Evolutionary conservation across 2,329 filamentous ascomycete species (phyloP), one percentile per base, ranked within the genome.

Genomic region (Epichloe gansuensis): DNA sequence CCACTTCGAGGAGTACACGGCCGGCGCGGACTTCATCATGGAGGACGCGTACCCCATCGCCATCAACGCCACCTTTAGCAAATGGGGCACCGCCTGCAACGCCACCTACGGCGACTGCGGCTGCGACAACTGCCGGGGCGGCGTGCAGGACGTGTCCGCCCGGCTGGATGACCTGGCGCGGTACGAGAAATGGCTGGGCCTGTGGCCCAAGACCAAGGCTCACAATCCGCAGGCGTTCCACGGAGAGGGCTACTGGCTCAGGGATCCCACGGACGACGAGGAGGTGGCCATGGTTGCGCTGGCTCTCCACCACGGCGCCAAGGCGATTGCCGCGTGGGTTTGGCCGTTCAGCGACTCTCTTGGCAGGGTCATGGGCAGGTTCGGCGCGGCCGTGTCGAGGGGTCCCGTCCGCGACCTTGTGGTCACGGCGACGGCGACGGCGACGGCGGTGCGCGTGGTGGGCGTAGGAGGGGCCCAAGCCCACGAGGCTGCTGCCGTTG

Each of bases 101-200:
- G 54, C 65, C 3, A 82, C 79, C 0, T 76, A 81, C 50, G 80
- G 80, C 55, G 75, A 78, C 65, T 82, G 79, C 64, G 80, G 80
- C 8, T 84, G 81, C 63, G 80, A 84, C 60, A 74, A 78, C 62
- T 84, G 80, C 61, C 57, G 63, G 2, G 77, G 75, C 49, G 62
- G 61, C n/a, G 67, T 81, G 17, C 66, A 70, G 21, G 80, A 84
- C 58, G 74, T 82, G 0, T 39, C 68, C 1, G 46, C 53, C 12
- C 65, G 74, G 0, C 59, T 75, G 39, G 70, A 74, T 50, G 64
- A 65, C 47, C 56, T 73, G 23, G 50, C 57, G 0, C 54, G 39
- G 12, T 69, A 74, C 57, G 71, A 74, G 54, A 11, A 42, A 1
- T 71, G 68, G 66, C 61, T 74, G 1, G 70, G 70, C 2, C 59